These are phyloP conservation scores for Boehmeria nivea DNA, from an alignment of 306 rosid species.

Conservation along the genomic window DNA sequence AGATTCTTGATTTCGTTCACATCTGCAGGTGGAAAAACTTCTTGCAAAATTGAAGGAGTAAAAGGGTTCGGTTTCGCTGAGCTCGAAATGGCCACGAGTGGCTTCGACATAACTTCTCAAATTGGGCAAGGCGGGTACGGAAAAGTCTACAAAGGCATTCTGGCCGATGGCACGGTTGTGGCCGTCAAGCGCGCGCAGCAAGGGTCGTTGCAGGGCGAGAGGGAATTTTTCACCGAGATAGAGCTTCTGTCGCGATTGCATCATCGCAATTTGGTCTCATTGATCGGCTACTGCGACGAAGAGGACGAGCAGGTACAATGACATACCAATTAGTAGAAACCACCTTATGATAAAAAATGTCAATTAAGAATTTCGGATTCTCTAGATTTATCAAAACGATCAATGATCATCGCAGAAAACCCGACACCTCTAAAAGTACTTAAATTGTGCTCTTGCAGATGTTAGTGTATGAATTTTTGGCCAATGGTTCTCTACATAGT, in stretches of 20 bases:
- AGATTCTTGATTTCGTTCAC: too few species aligned
- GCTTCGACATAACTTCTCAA: not conserved
- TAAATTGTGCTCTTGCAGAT: not conserved
- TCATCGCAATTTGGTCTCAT: slow-evolving; percentile 13
- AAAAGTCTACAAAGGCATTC: slow-evolving; percentile 14
- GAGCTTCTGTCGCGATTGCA: slow-evolving; percentile 9
- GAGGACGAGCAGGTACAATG: slow-evolving; percentile 12
- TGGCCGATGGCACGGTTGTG: slow-evolving; percentile 11
- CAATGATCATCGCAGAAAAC: not conserved
- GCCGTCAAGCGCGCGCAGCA: slow-evolving; percentile 15
- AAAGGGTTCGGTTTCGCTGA: slow-evolving; percentile 4
- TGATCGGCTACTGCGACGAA: slow-evolving; percentile 15
- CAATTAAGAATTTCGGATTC: too few species aligned
- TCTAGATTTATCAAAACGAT: too few species aligned
- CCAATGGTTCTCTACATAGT: slow-evolving; percentile 12
- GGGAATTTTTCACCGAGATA: slow-evolving; percentile 12
- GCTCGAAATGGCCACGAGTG: slow-evolving; percentile 3
- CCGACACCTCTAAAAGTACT: not conserved
- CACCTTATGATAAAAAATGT: too few species aligned
- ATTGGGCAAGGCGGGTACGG: slow-evolving; percentile 17
- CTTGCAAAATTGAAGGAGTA: slow-evolving; percentile 4
- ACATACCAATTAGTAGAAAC: too few species aligned
- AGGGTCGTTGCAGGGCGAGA: slow-evolving; percentile 16
- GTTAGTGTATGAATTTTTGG: slow-evolving; percentile 16
- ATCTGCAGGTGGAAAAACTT: not conserved